Evolutionary conservation across 2,329 filamentous ascomycete genomes (phyloP).

Genomic region (Bertia moriformis): DNA sequence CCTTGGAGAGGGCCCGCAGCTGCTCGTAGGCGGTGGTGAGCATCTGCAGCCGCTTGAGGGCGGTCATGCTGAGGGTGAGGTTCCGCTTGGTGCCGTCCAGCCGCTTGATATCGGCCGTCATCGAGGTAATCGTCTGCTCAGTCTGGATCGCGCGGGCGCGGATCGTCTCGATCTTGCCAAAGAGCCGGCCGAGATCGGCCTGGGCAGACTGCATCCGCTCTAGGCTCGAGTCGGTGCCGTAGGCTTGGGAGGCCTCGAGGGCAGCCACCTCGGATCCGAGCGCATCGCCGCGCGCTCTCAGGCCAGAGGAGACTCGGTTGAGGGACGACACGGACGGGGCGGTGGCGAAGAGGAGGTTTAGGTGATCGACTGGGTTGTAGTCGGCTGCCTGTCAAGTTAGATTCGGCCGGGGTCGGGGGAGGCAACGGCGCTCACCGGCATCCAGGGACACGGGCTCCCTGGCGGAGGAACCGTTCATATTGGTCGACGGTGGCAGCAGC

Average conservation of each 20-base stretch:
- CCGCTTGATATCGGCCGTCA: slow-evolving; percentile 97
- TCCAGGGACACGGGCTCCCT: not conserved
- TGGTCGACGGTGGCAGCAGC: no score
- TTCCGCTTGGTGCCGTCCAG: slow-evolving; percentile 94
- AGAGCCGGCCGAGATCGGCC: slow-evolving; percentile 74
- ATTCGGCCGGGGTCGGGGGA: slow-evolving; percentile 12
- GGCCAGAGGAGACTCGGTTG: slow-evolving; percentile 54
- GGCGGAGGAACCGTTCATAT: no score
- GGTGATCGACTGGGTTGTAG: slow-evolving; percentile 83
- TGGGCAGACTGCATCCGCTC: slow-evolving; percentile 85
- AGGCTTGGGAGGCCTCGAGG: slow-evolving; percentile 66
- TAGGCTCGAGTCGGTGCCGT: slow-evolving; percentile 74
- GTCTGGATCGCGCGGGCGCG: slow-evolving; percentile 79
- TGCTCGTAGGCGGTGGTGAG: slow-evolving; percentile 98
- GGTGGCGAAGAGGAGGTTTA: slow-evolving; percentile 86
- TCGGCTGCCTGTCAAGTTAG: no score
- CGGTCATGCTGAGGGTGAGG: slow-evolving; percentile 92
- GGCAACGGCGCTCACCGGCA: not conserved
- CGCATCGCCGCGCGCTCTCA: slow-evolving; percentile 66
- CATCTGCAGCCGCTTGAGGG: slow-evolving; percentile 94
- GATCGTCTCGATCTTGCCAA: slow-evolving; percentile 88
- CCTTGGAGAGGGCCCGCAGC: slow-evolving; percentile 66
- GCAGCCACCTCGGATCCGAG: slow-evolving; percentile 64
- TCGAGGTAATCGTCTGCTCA: slow-evolving; percentile 89
- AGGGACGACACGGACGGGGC: slow-evolving; percentile 72